These are phyloP conservation scores for Iberis pinnata DNA, from an alignment of 345 rosid genomes.

Conservation along the genomic window DNA sequence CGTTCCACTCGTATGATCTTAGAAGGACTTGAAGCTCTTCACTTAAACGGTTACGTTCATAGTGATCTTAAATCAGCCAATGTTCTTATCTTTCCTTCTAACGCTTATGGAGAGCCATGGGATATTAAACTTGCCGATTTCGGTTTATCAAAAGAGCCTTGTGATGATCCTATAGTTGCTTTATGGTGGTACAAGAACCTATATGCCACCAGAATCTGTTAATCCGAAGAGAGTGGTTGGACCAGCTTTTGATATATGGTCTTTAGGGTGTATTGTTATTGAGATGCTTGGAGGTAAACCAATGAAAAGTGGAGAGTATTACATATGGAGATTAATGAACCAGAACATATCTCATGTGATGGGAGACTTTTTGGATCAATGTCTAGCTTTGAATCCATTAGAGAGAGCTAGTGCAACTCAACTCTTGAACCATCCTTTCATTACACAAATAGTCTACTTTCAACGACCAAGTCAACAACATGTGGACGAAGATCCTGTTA, in stretches of 20 bases:
- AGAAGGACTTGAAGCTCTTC: not conserved
- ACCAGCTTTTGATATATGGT: not conserved
- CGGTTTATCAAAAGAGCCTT: not conserved
- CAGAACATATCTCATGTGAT: not conserved
- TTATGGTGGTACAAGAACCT: not conserved
- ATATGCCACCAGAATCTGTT: constrained; percentile 1
- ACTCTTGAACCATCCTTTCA: not conserved
- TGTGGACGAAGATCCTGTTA: no score
- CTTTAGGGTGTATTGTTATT: constrained; percentile 12
- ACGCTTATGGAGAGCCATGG: not conserved
- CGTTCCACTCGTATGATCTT: not conserved
- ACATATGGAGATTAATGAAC: not conserved
- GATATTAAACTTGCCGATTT: constrained; percentile 3
- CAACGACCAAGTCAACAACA: no score
- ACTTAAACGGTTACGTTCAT: not conserved
- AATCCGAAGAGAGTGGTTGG: not conserved
- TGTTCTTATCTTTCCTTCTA: not conserved
- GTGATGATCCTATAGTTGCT: not conserved
- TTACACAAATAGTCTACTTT: no score
- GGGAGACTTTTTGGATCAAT: not conserved
- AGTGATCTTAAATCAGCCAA: not conserved
- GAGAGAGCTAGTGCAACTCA: not conserved
- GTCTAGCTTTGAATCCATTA: not conserved
- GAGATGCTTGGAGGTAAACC: constrained; percentile 12
- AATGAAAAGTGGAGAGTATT: not conserved